Conservation (phyloP, 108 stramenopile species). For the Poteriospumella lacustris region DNA sequence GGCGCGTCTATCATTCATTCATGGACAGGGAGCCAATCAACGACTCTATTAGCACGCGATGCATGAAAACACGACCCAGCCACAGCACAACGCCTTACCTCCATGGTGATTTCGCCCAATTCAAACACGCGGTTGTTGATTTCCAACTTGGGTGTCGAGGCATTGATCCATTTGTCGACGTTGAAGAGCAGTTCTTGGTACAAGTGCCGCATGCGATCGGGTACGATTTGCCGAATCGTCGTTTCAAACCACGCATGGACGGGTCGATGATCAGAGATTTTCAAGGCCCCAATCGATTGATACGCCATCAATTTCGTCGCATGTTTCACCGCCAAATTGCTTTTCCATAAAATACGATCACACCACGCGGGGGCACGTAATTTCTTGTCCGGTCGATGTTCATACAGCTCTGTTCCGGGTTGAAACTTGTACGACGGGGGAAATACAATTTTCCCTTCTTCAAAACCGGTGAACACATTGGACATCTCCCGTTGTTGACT, state of each 20-base stretch:
- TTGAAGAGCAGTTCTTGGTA: conserved; percentile 13
- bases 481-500: not conserved
- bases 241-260: not conserved
- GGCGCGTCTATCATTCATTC: not conserved
- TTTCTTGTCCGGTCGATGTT: conserved; percentile 25
- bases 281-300: not conserved
- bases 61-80: not conserved
- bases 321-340: not conserved
- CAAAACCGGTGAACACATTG: conserved; percentile 5
- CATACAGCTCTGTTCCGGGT: conserved; percentile 21
- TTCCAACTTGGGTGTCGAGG: not conserved
- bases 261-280: conserved; percentile 17
- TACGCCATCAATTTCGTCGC: not conserved
- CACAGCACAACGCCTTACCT: not conserved
- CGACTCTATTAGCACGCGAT: not conserved
- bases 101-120: not conserved
- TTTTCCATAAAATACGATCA: conserved; percentile 29
- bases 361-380: conserved; percentile 30
- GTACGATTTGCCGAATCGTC: not conserved
- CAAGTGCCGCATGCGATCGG: not conserved
- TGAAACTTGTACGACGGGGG: conserved; percentile 22
- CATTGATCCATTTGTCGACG: conserved; percentile 22
- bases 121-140: not conserved
- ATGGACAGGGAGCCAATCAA: not conserved
- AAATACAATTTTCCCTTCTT: conserved; percentile 22